Percentiles rank a stretch among this genome's conserved stretches.
phyloP scores from a whole-genome alignment of 495 filamentous ascomycete species.

The Penicillium dipodomyicola region DNA sequence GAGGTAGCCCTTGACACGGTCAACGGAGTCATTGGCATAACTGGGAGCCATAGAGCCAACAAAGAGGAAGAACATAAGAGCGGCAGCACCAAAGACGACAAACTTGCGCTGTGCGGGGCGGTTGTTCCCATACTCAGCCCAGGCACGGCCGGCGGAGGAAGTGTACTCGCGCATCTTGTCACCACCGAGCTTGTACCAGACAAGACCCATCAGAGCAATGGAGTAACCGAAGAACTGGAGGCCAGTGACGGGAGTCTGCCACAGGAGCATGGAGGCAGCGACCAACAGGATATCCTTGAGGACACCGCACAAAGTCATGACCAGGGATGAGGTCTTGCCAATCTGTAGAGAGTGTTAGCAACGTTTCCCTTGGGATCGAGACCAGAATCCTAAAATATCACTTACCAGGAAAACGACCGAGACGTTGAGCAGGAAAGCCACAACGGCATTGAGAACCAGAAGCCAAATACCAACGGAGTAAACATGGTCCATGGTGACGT shows the following conservation, averaged over 20 bases:
- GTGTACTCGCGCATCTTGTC: slow-evolving; percentile 80
- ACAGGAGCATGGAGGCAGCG: slow-evolving; percentile 82
- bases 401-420: slow-evolving; percentile 92
- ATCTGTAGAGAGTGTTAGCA: slow-evolving; percentile 56
- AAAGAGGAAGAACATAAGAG: slow-evolving; percentile 66
- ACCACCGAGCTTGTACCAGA: slow-evolving; percentile 92
- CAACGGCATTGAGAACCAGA: slow-evolving; percentile 74
- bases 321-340: slow-evolving; percentile 92
- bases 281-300: slow-evolving; percentile 98
- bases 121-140: slow-evolving; percentile 80
- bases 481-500: slow-evolving; percentile 67
- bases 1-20: slow-evolving; percentile 43
- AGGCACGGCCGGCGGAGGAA: slow-evolving; percentile 62
- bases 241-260: slow-evolving; percentile 73
- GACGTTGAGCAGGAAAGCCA: slow-evolving; percentile 87
- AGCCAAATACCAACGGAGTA: slow-evolving; percentile 70
- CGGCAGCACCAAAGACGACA: slow-evolving; percentile 59
- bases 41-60: slow-evolving; percentile 58
- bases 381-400: slow-evolving; percentile 1
- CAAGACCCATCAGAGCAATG: slow-evolving; percentile 80
- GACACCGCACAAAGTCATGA: slow-evolving; percentile 96
- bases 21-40: slow-evolving; percentile 42
- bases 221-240: slow-evolving; percentile 89
- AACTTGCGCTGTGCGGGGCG: slow-evolving; percentile 75
- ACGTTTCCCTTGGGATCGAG: neutral